These are phyloP conservation scores for Pseudogymnoascus sp. DNA, from an alignment of 2,329 filamentous ascomycete species.

Conservation along the genomic window DNA sequence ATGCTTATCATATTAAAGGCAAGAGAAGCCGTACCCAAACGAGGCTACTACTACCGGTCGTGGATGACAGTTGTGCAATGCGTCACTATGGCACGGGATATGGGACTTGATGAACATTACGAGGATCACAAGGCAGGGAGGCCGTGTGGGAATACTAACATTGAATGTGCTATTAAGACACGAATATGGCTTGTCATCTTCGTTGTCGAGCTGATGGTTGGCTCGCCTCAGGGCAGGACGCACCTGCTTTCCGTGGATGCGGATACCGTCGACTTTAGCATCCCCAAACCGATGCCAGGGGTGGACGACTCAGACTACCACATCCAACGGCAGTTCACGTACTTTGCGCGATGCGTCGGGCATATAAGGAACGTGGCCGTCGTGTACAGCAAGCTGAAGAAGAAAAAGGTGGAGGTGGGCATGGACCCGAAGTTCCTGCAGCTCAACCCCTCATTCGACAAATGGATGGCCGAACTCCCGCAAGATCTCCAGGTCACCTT, in stretches of 20 bases:
- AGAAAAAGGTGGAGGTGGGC: slow-evolving; percentile 76
- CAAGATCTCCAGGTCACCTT: slow-evolving; percentile 71
- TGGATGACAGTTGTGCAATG: slow-evolving; percentile 95
- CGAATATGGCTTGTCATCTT: slow-evolving; percentile 87
- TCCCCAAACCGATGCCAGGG: slow-evolving; percentile 57
- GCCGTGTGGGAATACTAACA: slow-evolving; percentile 59
- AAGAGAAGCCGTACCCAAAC: slow-evolving; percentile 82
- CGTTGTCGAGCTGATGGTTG: slow-evolving; percentile 84
- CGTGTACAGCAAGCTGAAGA: slow-evolving; percentile 66
- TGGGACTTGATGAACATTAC: slow-evolving; percentile 82
- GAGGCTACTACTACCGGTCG: slow-evolving; percentile 92
- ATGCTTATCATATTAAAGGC: slow-evolving; percentile 84
- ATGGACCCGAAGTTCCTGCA: slow-evolving; percentile 76
- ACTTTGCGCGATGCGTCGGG: slow-evolving; percentile 69
- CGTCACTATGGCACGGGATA: slow-evolving; percentile 86
- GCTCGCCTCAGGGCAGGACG: slow-evolving; percentile 86
- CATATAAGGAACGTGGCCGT: slow-evolving; percentile 73
- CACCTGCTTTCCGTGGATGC: slow-evolving; percentile 61
- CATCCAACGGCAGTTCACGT: slow-evolving; percentile 76
- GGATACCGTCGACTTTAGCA: slow-evolving; percentile 68
- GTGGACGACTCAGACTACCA: slow-evolving; percentile 69
- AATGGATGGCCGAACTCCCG: slow-evolving; percentile 73
- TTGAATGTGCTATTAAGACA: slow-evolving; percentile 78
- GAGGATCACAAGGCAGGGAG: slow-evolving; percentile 68
- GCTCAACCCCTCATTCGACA: slow-evolving; percentile 68